Evolutionary conservation across 192 early-diverging fungal species (phyloP), one percentile per base, ranked within the genome.

Genomic region (Phlyctochytrium bullatum): DNA sequence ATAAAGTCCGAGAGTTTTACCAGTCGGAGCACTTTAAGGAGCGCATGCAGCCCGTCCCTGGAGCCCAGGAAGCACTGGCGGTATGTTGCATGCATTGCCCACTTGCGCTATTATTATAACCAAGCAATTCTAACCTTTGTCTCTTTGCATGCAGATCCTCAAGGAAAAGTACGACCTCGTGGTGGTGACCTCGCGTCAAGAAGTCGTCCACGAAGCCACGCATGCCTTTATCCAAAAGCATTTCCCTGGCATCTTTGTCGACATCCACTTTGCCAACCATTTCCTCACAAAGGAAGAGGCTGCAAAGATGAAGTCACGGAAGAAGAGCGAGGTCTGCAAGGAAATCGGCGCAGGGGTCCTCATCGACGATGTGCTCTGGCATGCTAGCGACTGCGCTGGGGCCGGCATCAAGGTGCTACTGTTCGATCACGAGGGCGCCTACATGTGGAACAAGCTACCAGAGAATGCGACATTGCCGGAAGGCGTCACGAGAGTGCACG

Each of bases 191-290:
- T 76, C 83, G n/a, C 62, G 84, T 20, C 85, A 85, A 36, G 83
- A 87, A 70, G 77, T 83, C 29, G 73, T 85, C 23, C 81, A 83
- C 1, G 75, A 80, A 56, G 62, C 78, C 40, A 87, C 85, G 4
- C 84, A 87, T 65, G 64, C 67, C 40, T 87, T 85, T 71, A 78
- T 87, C 25, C 76, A 83, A 50, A 69, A 68, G 20, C 75, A 85
- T 29, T 87, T 76, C 64, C 83, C 83, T 27, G 83, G 81, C 57
- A 80, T 87, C 34, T 85, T 87, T 68, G 83, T 81, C 52, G 80
- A 79, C n/a, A 83, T 87, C 32, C 84, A 87, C 60, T 87, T 87
- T 67, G 82, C 81, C 29, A 87, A 87, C 53, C 76, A 79, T 47
- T 76, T 65, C 47, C 57, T 87, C 40, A 76, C 85, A 0, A 73